Base-by-base conservation (phyloP, 345 rosid species). In the Arabidopsis arenosa region DNA sequence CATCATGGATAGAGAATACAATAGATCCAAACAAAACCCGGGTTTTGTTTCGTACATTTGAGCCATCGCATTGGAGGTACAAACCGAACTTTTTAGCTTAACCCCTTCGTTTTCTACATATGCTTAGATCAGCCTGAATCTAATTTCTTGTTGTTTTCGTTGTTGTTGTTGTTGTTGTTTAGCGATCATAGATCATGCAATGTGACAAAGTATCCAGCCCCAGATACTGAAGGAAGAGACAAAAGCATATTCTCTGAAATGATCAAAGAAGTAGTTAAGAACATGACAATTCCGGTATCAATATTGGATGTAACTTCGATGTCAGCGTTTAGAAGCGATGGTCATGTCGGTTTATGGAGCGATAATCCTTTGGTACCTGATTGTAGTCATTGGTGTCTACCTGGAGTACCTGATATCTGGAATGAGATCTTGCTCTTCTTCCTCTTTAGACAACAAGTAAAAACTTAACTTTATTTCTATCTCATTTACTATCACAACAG, bases 381-480 rank as follows among this genome's bases (percentile, higher is more conserved):
- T 76, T 93, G 98, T 85, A 90, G 93, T 84, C 98, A 90, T 79
- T 93, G 98, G 98, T 93, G 98, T 80, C 75, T 93, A 51, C 98
- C 98, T 15, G 96, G 98, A 70, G 87, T 90, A 41, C 95, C 98
- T 61, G 95, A 93, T 85, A 70, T 77, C 35, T 93, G 98, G 98
- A 93, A 90, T 64, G 93, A 93, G 69, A 84, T 93, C 56, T 78
- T 93, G 32, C 88, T 90, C 73, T 84, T 86, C 18, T 83, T 82
- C 68, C 74, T 90, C 60, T 67, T 60, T 73, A 79, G 78, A 79
- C 65, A 78, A 52, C 74, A 66, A 54, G 78, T 79, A 78, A 77
- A 10, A 9, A 28, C 21, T 53, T 9, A 2, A 14, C 18, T 37
- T 64, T 6, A 2, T 10, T 11, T 18, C 3, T 56, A 9, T 52